A percentile compares a stretch with the other conserved stretches of the same genome.
phyloP scores from a whole-genome alignment of 2,329 filamentous ascomycete species.

The Colletotrichum sp. region DNA sequence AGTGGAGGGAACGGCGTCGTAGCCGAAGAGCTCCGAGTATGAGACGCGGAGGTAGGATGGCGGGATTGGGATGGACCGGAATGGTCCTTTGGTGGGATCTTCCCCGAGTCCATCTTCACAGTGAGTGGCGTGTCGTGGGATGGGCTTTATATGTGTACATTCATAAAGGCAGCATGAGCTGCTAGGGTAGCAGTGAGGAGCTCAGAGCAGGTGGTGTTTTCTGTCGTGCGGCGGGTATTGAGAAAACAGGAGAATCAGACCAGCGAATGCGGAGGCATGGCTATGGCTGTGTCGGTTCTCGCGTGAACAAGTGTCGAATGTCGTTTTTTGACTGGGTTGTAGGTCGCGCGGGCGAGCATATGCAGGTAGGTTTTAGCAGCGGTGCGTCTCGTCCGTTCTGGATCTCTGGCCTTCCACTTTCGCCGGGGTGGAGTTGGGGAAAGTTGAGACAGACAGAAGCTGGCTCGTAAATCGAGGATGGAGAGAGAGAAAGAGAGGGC shows the following conservation, averaged over 20 bases:
- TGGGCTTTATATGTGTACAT: slow-evolving; percentile 10
- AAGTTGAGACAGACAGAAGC: not conserved
- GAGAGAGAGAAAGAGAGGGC: not conserved
- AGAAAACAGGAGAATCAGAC: slow-evolving; percentile 3
- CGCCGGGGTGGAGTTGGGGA: not conserved
- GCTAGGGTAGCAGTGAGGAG: slow-evolving; percentile 1
- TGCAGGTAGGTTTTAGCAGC: slow-evolving; percentile 12
- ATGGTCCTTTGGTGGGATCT: not conserved
- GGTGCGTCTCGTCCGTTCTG: slow-evolving; percentile 5
- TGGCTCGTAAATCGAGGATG: not conserved
- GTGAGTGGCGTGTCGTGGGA: not conserved
- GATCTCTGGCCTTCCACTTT: not conserved
- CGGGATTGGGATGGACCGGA: slow-evolving; percentile 8
- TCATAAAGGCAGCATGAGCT: not conserved
- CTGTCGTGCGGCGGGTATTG: not conserved
- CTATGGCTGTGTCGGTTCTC: slow-evolving; percentile 12
- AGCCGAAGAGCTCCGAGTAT: not conserved
- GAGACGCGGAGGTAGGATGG: not conserved
- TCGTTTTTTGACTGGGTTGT: not conserved
- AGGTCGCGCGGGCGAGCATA: slow-evolving; percentile 1
- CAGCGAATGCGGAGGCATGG: slow-evolving; percentile 19
- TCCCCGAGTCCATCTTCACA: slow-evolving; percentile 15
- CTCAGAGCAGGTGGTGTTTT: not conserved
- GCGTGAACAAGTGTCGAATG: slow-evolving; percentile 1
- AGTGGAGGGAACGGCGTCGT: slow-evolving; percentile 13